A percentile compares a stretch with the other conserved stretches of the same genome.
Evolutionary conservation across 331 rosid genomes (phyloP).

Genomic region (Dryas integrifolia): DNA sequence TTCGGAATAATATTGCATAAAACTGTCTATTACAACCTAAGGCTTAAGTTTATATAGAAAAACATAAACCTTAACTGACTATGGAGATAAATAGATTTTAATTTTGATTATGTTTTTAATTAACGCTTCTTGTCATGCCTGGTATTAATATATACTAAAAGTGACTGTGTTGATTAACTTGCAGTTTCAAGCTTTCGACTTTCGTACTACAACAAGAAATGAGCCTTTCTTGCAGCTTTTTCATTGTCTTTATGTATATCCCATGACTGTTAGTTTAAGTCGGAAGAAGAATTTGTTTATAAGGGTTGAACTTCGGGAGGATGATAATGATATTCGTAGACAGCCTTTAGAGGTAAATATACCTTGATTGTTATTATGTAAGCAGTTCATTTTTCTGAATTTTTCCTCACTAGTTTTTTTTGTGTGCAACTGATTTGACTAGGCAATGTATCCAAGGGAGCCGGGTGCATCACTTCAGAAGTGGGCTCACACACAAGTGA

Average conservation of each 20-base stretch:
- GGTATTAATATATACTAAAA: slow-evolving; percentile 18
- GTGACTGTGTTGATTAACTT: slow-evolving; percentile 33
- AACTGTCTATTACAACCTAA: too few species aligned
- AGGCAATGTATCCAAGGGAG: slow-evolving; percentile 91
- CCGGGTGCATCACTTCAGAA: slow-evolving; percentile 61
- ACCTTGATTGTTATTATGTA: slow-evolving; percentile 14
- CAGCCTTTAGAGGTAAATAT: slow-evolving; percentile 85
- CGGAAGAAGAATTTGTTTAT: slow-evolving; percentile 95
- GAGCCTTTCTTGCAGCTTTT: slow-evolving; percentile 98
- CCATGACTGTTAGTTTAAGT: slow-evolving; percentile 86
- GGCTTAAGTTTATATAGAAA: too few species aligned
- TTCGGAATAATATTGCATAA: too few species aligned
- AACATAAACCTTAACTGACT: background rate
- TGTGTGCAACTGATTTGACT: slow-evolving; percentile 34
- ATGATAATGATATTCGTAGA: slow-evolving; percentile 78
- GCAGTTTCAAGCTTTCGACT: slow-evolving; percentile 98
- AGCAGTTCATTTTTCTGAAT: slow-evolving; percentile 19
- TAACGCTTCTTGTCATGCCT: background rate
- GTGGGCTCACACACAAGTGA: slow-evolving; percentile 87
- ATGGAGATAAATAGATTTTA: background rate
- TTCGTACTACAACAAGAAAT: slow-evolving; percentile 87
- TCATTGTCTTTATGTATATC: slow-evolving; percentile 93
- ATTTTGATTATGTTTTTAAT: background rate
- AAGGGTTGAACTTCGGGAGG: slow-evolving; percentile 86
- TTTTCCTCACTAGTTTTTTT: slow-evolving; percentile 16